These are phyloP conservation scores for Pythium monospermum DNA, from an alignment of 352 stramenopile genomes.

Conservation along the genomic window DNA sequence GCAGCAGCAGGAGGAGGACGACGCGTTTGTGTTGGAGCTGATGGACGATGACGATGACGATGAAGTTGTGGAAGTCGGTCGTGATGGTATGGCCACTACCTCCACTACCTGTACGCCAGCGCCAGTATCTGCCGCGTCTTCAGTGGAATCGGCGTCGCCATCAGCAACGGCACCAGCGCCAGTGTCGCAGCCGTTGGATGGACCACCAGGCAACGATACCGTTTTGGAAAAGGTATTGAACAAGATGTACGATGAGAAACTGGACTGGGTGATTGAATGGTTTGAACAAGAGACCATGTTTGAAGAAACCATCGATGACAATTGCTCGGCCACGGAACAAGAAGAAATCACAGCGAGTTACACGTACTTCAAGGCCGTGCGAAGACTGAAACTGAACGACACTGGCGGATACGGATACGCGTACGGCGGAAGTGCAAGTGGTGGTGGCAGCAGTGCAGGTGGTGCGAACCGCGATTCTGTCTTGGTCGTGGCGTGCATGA, in stretches of 20 bases:
- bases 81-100: too few species aligned
- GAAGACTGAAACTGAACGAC: slow-evolving; percentile 29
- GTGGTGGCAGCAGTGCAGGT: too few species aligned
- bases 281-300: slow-evolving; percentile 90
- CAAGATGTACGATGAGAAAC: slow-evolving; percentile 18
- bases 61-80: too few species aligned
- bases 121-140: too few species aligned
- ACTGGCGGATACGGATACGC: slow-evolving; percentile 8
- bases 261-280: slow-evolving; percentile 68
- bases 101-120: too few species aligned
- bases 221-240: slow-evolving; percentile 50
- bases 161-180: slow-evolving; percentile 2
- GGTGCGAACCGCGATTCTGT: slow-evolving; percentile 45
- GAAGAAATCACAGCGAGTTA: slow-evolving; percentile 70
- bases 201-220: slow-evolving; percentile 35
- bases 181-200: slow-evolving; percentile 11
- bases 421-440: too few species aligned
- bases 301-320: slow-evolving; percentile 81
- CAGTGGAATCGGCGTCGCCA: too few species aligned
- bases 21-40: not conserved
- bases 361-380: slow-evolving; percentile 67
- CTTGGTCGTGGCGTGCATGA: slow-evolving; percentile 43
- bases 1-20: not conserved
- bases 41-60: not conserved
- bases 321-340: slow-evolving; percentile 63